These are phyloP conservation scores for Pezicula carpinea DNA, from an alignment of 2,329 filamentous ascomycete genomes.

Conservation along the genomic window DNA sequence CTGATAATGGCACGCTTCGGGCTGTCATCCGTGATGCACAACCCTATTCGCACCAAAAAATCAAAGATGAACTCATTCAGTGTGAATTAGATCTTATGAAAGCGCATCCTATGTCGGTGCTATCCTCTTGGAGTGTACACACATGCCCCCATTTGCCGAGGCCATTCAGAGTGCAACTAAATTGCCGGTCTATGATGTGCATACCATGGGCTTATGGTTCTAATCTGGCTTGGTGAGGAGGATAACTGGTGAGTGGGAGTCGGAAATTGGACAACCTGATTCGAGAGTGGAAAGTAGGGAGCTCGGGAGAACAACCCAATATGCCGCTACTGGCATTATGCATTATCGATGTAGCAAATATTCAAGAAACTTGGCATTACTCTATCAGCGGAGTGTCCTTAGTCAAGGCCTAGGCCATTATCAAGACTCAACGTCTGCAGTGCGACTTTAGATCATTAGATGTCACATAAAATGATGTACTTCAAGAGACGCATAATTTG, in stretches of 20 bases:
- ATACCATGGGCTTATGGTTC: conserved; percentile 31
- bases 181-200: conserved; percentile 32
- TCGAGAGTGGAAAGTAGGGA: neutral
- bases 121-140: conserved; percentile 32
- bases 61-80: conserved; percentile 4
- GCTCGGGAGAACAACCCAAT: no score
- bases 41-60: conserved; percentile 13
- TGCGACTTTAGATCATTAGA: no score
- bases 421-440: no score
- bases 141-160: conserved; percentile 32
- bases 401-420: no score
- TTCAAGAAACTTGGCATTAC: no score
- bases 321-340: neutral
- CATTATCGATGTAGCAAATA: neutral
- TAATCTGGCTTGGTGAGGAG: conserved; percentile 28
- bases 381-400: no score
- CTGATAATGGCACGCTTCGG: conserved; percentile 18
- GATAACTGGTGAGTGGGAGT: conserved; percentile 10
- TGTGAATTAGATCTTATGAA: conserved; percentile 11
- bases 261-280: neutral
- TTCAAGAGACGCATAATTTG: no score
- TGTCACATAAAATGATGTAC: no score
- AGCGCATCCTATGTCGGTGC: conserved; percentile 19
- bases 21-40: conserved; percentile 14
- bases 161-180: conserved; percentile 27